These are phyloP conservation scores for Thielaviopsis euricoi DNA, from an alignment of 2,329 filamentous ascomycete species.

Conservation along the genomic window DNA sequence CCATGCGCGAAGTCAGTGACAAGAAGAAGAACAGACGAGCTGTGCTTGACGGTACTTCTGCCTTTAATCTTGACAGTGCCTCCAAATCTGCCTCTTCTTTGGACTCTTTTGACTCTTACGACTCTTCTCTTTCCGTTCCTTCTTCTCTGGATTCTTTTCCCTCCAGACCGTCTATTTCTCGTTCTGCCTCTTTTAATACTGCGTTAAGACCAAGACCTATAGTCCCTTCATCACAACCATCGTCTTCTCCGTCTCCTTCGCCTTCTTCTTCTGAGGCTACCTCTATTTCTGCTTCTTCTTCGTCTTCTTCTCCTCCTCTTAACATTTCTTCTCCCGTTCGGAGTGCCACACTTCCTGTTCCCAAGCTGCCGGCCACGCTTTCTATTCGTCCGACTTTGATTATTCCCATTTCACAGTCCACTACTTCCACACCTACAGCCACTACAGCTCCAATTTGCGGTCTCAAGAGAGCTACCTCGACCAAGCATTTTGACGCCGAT, in stretches of 20 bases:
- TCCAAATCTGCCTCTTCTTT: neutral
- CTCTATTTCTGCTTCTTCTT: neutral
- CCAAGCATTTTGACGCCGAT: slow-evolving; percentile 11
- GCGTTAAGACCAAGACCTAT: no score
- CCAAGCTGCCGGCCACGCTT: neutral
- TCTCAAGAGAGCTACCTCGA: slow-evolving; percentile 9
- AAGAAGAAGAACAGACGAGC: slow-evolving; percentile 1
- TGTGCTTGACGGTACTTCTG: neutral
- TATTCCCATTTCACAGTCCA: neutral
- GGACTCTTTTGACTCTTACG: neutral
- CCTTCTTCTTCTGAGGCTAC: slow-evolving; percentile 7
- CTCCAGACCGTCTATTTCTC: neutral
- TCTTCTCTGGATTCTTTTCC: neutral
- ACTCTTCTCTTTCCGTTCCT: neutral
- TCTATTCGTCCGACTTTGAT: neutral
- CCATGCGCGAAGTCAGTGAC: slow-evolving; percentile 5
- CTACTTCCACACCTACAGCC: neutral
- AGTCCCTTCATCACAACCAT: neutral
- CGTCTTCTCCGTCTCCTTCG: neutral
- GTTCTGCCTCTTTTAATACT: no score
- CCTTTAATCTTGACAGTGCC: neutral
- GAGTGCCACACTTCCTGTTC: neutral
- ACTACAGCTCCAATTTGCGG: neutral
- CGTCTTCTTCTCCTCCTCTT: slow-evolving; percentile 6
- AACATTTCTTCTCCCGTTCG: no score